Percentiles rank a stretch among this genome's conserved stretches.
phyloP scores from a whole-genome alignment of 768 basidiomycete species.

The Suillus subluteus region DNA sequence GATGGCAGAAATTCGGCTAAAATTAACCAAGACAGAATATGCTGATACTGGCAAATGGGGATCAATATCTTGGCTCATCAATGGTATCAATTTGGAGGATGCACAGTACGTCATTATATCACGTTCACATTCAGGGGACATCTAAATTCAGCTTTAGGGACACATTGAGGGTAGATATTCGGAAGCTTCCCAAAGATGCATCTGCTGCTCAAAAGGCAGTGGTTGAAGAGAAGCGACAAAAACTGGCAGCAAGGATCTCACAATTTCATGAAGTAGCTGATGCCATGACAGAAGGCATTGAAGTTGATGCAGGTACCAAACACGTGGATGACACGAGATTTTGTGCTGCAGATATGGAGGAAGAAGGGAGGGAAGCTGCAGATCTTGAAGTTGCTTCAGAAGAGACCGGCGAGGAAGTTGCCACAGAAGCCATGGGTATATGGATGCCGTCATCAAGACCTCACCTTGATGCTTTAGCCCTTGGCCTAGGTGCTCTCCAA shows the following conservation, averaged over 20 bases:
- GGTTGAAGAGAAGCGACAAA: background rate
- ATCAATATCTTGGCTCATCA: constrained; percentile 8
- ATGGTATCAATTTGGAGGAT: constrained; percentile 12
- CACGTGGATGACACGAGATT: background rate
- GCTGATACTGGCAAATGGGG: background rate
- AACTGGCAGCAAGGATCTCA: background rate
- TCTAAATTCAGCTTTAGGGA: constrained; percentile 1
- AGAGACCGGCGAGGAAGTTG: background rate
- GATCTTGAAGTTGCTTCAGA: background rate
- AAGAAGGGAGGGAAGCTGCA: background rate
- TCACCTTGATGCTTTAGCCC: background rate
- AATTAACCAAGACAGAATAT: background rate
- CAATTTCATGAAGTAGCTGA: background rate
- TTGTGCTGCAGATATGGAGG: background rate
- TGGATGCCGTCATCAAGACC: constrained; percentile 12
- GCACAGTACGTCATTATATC: constrained; percentile 5
- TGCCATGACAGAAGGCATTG: background rate
- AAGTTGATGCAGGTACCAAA: background rate
- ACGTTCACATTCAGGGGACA: background rate
- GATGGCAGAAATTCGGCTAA: constrained; percentile 8
- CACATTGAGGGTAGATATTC: constrained; percentile 5
- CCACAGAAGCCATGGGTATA: background rate
- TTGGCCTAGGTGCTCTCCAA: background rate
- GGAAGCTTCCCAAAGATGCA: no score
- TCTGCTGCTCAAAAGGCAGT: constrained; percentile 2